Conservation (phyloP, 495 filamentous ascomycete genomes). For the Aspergillus biplanus region DNA sequence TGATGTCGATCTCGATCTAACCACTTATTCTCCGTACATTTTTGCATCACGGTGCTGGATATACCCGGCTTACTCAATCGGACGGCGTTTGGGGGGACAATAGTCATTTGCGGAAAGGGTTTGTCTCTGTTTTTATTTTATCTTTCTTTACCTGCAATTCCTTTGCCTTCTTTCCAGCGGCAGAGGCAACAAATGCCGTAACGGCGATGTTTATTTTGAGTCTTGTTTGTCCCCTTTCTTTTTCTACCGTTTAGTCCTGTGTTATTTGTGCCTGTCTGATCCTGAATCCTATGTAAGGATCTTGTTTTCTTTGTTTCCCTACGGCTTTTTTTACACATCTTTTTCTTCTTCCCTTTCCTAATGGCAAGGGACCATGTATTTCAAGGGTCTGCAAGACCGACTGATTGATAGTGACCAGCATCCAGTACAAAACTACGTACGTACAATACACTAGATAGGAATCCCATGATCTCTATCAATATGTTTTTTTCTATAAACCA, state of each 20-base stretch:
- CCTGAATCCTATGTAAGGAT: conserved; percentile 13
- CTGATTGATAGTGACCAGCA: conserved; percentile 12
- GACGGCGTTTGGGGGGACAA: conserved; percentile 48
- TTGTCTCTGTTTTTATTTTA: conserved; percentile 23
- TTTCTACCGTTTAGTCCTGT: conserved; percentile 26
- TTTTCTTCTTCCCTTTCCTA: conserved; percentile 4
- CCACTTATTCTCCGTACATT: conserved; percentile 49
- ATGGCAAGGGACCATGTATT: conserved; percentile 14
- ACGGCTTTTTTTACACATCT: neutral
- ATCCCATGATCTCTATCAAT: conserved; percentile 14
- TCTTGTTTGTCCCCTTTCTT: neutral
- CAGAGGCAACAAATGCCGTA: conserved; percentile 11
- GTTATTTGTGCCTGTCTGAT: conserved; percentile 6
- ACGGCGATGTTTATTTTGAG: conserved; percentile 6
- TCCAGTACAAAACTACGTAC: conserved; percentile 8
- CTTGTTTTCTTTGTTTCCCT: conserved; percentile 4
- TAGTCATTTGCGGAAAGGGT: conserved; percentile 33
- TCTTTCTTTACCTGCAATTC: conserved; percentile 11
- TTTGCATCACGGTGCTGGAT: conserved; percentile 60
- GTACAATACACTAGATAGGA: conserved; percentile 10
- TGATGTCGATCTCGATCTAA: conserved; percentile 24
- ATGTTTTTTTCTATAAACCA: too few relatives aligned
- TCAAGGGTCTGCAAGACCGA: conserved; percentile 9
- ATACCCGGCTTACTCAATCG: conserved; percentile 56
- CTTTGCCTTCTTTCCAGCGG: conserved; percentile 7